A percentile compares a stretch with the other conserved stretches of the same genome.
Conservation (phyloP, 805 yeast species). For the Candida andamanensis region DNA sequence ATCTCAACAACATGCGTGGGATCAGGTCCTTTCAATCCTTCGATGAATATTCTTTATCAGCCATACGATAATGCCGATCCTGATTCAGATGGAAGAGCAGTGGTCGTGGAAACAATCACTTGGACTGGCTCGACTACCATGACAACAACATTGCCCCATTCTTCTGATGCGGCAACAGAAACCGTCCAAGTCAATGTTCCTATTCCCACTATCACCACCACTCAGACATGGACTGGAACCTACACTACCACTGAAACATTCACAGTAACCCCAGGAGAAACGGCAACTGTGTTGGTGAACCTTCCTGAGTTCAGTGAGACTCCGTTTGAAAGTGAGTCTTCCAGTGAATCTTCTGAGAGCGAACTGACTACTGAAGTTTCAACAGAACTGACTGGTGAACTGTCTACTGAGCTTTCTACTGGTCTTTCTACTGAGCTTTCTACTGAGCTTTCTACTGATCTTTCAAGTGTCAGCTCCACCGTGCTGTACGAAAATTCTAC, state of each 20-base stretch:
- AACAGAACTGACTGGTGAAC: too few species aligned
- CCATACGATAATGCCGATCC: conserved; percentile 3
- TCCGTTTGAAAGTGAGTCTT: too few species aligned
- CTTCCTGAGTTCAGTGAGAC: too few species aligned
- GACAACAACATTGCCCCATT: conserved; percentile 14
- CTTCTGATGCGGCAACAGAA: conserved; percentile 15
- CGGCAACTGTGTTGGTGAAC: conserved; percentile 13
- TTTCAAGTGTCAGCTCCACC: too few species aligned
- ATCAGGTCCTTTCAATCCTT: not conserved
- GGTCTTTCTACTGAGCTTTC: too few species aligned
- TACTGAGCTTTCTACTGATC: too few species aligned
- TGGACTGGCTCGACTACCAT: conserved; percentile 16
- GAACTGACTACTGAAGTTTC: too few species aligned
- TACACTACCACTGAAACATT: conserved; percentile 11
- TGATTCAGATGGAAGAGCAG: conserved; percentile 13
- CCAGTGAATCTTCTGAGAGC: too few species aligned
- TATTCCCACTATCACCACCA: conserved; percentile 13
- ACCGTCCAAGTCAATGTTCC: conserved; percentile 21
- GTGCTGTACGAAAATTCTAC: too few species aligned
- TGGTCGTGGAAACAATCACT: conserved; percentile 14
- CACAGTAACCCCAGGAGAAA: conserved; percentile 15
- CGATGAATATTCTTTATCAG: not conserved
- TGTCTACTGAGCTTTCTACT: too few species aligned
- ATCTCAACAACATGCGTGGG: conserved; percentile 12
- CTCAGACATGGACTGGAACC: conserved; percentile 12